Percentiles rank a stretch among this genome's conserved stretches.
phyloP scores from a whole-genome alignment of 2,329 filamentous ascomycete genomes.

The Calonectria leucothoes region DNA sequence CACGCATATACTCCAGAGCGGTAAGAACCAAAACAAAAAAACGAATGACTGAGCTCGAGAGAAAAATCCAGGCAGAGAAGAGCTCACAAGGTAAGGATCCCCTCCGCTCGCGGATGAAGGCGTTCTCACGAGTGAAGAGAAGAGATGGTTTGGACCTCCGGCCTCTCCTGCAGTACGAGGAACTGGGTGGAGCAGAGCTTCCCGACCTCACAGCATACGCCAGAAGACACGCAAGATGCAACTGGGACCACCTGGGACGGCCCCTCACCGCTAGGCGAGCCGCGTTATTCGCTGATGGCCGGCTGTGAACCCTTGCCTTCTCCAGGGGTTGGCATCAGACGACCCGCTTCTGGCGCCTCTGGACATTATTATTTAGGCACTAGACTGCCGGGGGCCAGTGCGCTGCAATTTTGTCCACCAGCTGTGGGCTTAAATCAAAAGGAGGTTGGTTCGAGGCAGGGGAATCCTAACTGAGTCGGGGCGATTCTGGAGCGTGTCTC shows the following conservation, averaged over 20 bases:
- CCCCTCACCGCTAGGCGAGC: slow-evolving; percentile 24
- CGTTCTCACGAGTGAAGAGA: slow-evolving; percentile 39
- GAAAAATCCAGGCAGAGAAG: not conserved
- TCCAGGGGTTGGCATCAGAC: slow-evolving; percentile 11
- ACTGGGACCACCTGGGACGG: not conserved
- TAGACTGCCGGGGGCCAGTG: not conserved
- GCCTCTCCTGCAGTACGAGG: slow-evolving; percentile 12
- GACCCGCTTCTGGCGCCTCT: slow-evolving; percentile 14
- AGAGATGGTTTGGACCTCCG: slow-evolving; percentile 26
- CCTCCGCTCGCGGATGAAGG: slow-evolving; percentile 37
- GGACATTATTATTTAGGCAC: slow-evolving; percentile 16
- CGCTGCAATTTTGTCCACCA: not conserved
- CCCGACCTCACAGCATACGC: not conserved
- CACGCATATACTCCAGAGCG: slow-evolving; percentile 21
- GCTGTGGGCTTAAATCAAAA: not conserved
- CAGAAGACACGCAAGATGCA: slow-evolving; percentile 20
- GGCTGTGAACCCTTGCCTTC: slow-evolving; percentile 8
- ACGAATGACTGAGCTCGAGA: slow-evolving; percentile 38
- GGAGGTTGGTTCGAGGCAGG: slow-evolving; percentile 5
- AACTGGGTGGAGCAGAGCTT: slow-evolving; percentile 16
- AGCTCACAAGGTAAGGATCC: slow-evolving; percentile 37
- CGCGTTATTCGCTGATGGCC: slow-evolving; percentile 24
- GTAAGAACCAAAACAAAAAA: slow-evolving; percentile 28
- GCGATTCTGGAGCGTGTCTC: slow-evolving; percentile 3
- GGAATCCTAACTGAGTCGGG: not conserved